Percentiles rank a stretch among this genome's conserved stretches.
Evolutionary conservation across 305 asterid species (phyloP).

Genomic region (Plantago coronopus): DNA sequence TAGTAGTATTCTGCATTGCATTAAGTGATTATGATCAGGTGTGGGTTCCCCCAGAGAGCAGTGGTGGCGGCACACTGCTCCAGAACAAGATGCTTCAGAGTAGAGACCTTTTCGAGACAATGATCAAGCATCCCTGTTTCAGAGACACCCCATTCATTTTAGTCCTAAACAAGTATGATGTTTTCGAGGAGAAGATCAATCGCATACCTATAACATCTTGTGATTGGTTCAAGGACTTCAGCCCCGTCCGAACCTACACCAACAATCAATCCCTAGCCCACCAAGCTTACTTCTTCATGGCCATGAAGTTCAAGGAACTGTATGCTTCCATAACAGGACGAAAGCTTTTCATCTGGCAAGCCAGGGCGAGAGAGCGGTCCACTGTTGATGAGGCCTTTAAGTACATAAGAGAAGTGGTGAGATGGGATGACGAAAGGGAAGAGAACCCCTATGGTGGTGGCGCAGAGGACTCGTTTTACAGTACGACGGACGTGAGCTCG

Average conservation of each 20-base stretch:
- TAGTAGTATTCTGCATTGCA: slow-evolving; percentile 50
- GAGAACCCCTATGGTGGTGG: slow-evolving; percentile 24
- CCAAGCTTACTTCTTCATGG: slow-evolving; percentile 64
- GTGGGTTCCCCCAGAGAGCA: slow-evolving; percentile 16
- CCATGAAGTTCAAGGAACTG: slow-evolving; percentile 56
- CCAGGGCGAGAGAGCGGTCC: slow-evolving; percentile 35
- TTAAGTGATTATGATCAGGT: slow-evolving; percentile 55
- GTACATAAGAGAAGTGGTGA: slow-evolving; percentile 50
- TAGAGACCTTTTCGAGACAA: slow-evolving; percentile 44
- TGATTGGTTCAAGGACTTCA: slow-evolving; percentile 67
- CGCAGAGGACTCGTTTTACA: slow-evolving; percentile 53
- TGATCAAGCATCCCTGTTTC: slow-evolving; percentile 44
- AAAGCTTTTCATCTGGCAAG: slow-evolving; percentile 59
- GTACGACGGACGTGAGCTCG: slow-evolving; percentile 78
- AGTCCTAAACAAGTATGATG: slow-evolving; percentile 55
- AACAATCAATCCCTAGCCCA: slow-evolving; percentile 41
- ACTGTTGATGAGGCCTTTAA: slow-evolving; percentile 55
- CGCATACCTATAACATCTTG: slow-evolving; percentile 47
- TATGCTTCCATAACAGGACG: slow-evolving; percentile 49
- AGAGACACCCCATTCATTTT: slow-evolving; percentile 51
- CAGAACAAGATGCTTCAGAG: slow-evolving; percentile 59
- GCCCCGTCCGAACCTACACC: slow-evolving; percentile 36
- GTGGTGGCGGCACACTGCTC: slow-evolving; percentile 20
- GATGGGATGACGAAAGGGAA: slow-evolving; percentile 56
- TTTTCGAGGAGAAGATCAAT: slow-evolving; percentile 51